Conservation (phyloP, 768 basidiomycete genomes). For the Russula brevipes region DNA sequence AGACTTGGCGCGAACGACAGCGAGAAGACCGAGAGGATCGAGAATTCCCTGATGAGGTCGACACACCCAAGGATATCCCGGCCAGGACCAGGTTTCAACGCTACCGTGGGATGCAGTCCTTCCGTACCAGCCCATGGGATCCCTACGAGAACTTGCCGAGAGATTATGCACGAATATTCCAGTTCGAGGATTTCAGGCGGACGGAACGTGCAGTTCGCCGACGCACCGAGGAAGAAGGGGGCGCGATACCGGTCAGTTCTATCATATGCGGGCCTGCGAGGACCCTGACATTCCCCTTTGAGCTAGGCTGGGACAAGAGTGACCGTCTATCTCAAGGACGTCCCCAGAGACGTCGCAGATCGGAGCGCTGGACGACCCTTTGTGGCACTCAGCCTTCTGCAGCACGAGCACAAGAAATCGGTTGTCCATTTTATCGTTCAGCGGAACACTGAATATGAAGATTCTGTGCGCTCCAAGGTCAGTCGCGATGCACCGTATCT, state of each 20-base stretch:
- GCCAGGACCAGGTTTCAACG: constrained; percentile 84
- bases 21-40: constrained; percentile 77
- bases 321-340: constrained; percentile 67
- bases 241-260: constrained; percentile 56
- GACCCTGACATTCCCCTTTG: background rate
- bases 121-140: constrained; percentile 97
- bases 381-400: constrained; percentile 73
- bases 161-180: constrained; percentile 93
- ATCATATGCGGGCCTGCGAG: background rate
- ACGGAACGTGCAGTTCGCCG: constrained; percentile 70
- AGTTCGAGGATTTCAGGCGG: constrained; percentile 90
- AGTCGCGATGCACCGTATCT: background rate
- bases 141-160: constrained; percentile 91
- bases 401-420: constrained; percentile 95
- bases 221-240: constrained; percentile 56
- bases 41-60: constrained; percentile 93
- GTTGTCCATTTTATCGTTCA: constrained; percentile 90
- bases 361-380: constrained; percentile 43
- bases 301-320: constrained; percentile 77
- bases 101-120: constrained; percentile 85
- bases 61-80: constrained; percentile 81
- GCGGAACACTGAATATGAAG: constrained; percentile 90
- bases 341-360: constrained; percentile 53
- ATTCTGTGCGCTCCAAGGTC: constrained; percentile 88
- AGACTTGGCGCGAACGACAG: constrained; percentile 61